phyloP scores from a whole-genome alignment of 2,329 filamentous ascomycete species.

The Plenodomus lindquistii region DNA sequence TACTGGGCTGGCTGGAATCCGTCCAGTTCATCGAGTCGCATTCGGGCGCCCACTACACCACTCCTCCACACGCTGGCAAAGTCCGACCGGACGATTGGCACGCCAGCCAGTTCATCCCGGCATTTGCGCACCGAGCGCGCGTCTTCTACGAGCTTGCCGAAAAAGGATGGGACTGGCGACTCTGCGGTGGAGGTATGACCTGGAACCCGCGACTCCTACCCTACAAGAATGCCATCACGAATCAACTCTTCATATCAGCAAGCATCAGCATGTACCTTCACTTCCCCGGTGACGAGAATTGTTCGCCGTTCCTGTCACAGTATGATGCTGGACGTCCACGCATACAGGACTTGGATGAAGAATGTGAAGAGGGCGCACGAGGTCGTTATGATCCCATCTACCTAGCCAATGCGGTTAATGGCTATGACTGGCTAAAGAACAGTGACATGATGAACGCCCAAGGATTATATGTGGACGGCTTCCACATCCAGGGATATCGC shows the following conservation, averaged over 20 bases:
- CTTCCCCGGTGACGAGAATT: slow-evolving; percentile 79
- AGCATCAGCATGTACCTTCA: slow-evolving; percentile 88
- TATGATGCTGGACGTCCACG: slow-evolving; percentile 14
- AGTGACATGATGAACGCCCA: slow-evolving; percentile 79
- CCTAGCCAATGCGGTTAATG: slow-evolving; percentile 73
- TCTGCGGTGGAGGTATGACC: slow-evolving; percentile 86
- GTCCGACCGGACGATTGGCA: slow-evolving; percentile 61
- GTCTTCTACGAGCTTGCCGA: slow-evolving; percentile 84
- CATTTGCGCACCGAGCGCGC: slow-evolving; percentile 80
- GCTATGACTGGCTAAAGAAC: slow-evolving; percentile 76
- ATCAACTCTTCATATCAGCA: slow-evolving; percentile 84
- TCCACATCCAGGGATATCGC: slow-evolving; percentile 72
- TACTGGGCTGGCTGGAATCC: slow-evolving; percentile 85
- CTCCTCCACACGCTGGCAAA: slow-evolving; percentile 1
- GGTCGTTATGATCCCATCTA: slow-evolving; percentile 62
- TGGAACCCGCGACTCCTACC: slow-evolving; percentile 78
- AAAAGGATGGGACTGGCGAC: slow-evolving; percentile 76
- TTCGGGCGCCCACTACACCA: slow-evolving; percentile 62
- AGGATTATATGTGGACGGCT: slow-evolving; percentile 84
- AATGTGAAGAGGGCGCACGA: slow-evolving; percentile 9
- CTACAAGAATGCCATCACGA: slow-evolving; percentile 97
- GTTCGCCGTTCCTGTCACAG: slow-evolving; percentile 64
- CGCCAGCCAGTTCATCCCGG: slow-evolving; percentile 71
- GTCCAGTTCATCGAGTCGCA: slow-evolving; percentile 77
- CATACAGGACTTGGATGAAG: slow-evolving; percentile 6